Evolutionary conservation across 306 rosid species (phyloP), one percentile per base, ranked within the genome.

Genomic region (Sphenostylis stenocarpa): DNA sequence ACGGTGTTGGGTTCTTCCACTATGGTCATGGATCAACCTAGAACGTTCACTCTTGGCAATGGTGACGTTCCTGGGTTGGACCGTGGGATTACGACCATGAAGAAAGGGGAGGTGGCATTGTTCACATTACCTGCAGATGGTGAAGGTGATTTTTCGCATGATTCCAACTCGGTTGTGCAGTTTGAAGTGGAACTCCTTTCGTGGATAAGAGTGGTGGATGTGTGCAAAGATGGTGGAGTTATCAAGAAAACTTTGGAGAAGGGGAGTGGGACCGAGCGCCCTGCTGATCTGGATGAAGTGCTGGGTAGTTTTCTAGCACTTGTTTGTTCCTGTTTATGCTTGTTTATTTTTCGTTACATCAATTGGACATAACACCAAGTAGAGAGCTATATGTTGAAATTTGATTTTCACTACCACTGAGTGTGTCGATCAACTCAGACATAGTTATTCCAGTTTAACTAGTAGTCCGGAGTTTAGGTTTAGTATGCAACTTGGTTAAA

Each of bases 181-280:
- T 86, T 87, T 47, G 93, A 91, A 68, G 91, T 87, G 33, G 90
- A 87, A 60, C 90, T 91, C 24, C 1, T 91, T 75, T 91, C 90
- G 1, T 91, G 96, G 96, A 81, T 81, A 26, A 67, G 53, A 0
- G 93, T 84, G 58, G 87, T 84, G 61, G 87, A 89, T 86, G 68
- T 89, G 56, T 76, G 79, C 89, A 89, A 62, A 81, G 91, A 89
- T 63, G 90, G 93, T 24, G 90, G 93, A 36, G 83, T 91, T 77
- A 7, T 89, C 71, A 91, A 89, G 91, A 91, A 89, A 29, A 81
- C 87, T 67, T 16, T 86, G 80, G 89, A 79, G 84, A 84, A 64
- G 64, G 90, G 90, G 60, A 77, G 24, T 6, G 70, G 78, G 57
- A 80, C 31, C 28, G 83, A 81, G 57, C 78, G 63, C 24, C 96